These are phyloP conservation scores for Ustilago tritici DNA, from an alignment of 1,284 basidiomycete genomes.

Conservation along the genomic window DNA sequence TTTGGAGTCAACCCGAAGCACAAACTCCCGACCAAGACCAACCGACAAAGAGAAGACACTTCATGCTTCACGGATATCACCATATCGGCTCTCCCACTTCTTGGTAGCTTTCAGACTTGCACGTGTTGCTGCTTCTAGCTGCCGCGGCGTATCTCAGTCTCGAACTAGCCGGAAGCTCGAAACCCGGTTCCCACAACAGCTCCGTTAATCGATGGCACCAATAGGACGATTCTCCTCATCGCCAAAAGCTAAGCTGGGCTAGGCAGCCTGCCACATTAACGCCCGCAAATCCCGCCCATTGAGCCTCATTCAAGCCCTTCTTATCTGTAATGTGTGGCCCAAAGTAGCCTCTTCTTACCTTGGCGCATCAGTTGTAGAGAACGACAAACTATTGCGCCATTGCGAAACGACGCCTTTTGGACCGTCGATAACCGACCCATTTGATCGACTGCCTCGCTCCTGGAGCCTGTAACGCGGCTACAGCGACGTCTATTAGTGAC, in stretches of 20 bases:
- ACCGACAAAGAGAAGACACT: neutral
- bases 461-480: neutral
- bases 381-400: slow-evolving; percentile 1
- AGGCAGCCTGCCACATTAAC: neutral
- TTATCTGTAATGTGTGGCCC: neutral
- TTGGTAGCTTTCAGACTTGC: neutral
- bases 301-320: neutral
- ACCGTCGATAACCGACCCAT: neutral
- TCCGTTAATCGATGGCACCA: neutral
- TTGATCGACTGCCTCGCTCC: neutral
- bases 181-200: neutral
- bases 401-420: neutral
- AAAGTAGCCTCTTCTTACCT: neutral
- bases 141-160: neutral
- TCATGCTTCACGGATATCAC: neutral
- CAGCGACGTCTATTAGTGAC: neutral
- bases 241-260: neutral
- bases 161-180: neutral
- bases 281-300: neutral
- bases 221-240: neutral
- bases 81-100: neutral
- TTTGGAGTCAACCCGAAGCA: slow-evolving; percentile 12
- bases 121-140: neutral
- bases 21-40: slow-evolving; percentile 5
- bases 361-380: neutral